Evolutionary conservation across 2,329 filamentous ascomycete species (phyloP), one percentile per base, ranked within the genome.

Genomic region (Fusarium pininemorale): DNA sequence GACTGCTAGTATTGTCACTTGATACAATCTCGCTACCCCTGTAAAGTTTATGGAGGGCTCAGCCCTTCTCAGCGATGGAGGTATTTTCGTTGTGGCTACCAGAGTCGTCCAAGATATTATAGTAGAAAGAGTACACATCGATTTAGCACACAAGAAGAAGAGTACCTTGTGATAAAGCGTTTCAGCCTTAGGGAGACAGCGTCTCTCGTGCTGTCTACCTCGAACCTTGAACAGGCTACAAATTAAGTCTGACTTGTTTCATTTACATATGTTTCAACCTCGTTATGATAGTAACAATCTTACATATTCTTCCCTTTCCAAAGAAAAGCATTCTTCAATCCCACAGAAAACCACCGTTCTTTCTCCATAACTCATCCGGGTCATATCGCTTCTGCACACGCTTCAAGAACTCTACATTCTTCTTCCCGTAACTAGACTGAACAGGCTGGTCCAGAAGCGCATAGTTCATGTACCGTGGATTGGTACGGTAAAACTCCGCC

Each of bases 251-350:
- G 35, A 37, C 35, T 37, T 37, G 35, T 1, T 0, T 18, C n/a
- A 6, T 26, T 26, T 26, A 44, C 18, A 37, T 16, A 16, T 3
- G 41, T 12, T n/a, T 16, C 28, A 12, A 13, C 7, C 20, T 6
- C 20, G 5, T 0, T 18, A n/a, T 15, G 15, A 18, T 7, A 13
- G 28, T n/a, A 18, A 13, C 6, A n/a, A 6, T 15, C 5, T 32
- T 10, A 1, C 5, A 18, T n/a, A n/a, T 18, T 2, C 11, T n/a
- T 22, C 22, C 22, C 7, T 7, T 7, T 1, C 7, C 5, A 50
- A 13, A 2, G 11, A 9, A 32, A 7, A n/a, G 7, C 1, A 50
- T 0, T 18, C 0, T 14, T 50, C 15, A 32, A n/a, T 22, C 28
- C 47, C 47, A 50, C 15, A 50, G 15, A 50, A 50, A 50, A 10